A percentile compares a stretch with the other conserved stretches of the same genome.
phyloP scores from a whole-genome alignment of 352 stramenopile genomes.

The Globisporangium uncinulatum region DNA sequence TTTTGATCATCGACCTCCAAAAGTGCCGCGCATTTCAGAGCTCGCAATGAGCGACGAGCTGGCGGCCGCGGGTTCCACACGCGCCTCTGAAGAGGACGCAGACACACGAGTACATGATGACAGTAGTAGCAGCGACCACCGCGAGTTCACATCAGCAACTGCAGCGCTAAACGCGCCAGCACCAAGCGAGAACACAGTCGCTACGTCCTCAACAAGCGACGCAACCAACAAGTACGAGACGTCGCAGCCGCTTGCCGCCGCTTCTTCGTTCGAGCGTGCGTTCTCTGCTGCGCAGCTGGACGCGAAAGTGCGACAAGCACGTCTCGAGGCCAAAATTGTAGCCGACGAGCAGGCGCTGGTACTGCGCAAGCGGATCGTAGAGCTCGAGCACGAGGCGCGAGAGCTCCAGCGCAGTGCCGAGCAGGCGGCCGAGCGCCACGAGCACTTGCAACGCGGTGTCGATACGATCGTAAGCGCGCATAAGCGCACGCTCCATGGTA shows the following conservation, averaged over 20 bases:
- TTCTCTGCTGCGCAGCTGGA: conserved; percentile 49
- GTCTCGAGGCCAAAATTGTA: conserved; percentile 45
- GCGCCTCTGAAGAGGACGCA: neutral
- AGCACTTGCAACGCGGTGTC: conserved; percentile 26
- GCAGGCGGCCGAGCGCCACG: conserved; percentile 20
- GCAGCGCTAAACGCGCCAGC: neutral
- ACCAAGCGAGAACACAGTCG: neutral
- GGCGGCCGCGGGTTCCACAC: neutral
- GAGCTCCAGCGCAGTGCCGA: conserved; percentile 14
- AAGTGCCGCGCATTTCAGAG: neutral
- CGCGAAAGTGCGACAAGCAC: conserved; percentile 45
- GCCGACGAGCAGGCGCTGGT: conserved; percentile 38
- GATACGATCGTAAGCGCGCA: conserved; percentile 42
- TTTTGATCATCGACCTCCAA: neutral
- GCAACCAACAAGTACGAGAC: neutral
- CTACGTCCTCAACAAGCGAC: neutral
- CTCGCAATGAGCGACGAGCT: conserved; percentile 4
- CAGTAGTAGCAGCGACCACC: neutral
- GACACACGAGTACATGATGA: conserved; percentile 9
- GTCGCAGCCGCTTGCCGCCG: neutral
- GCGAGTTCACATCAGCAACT: neutral
- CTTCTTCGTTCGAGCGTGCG: conserved; percentile 20
- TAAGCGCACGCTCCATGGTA: conserved; percentile 43
- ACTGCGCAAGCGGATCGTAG: conserved; percentile 38
- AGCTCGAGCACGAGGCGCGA: conserved; percentile 22